Evolutionary conservation across 768 basidiomycete genomes (phyloP), one percentile per base, ranked within the genome.

Genomic region (Pisolithus microcarpus): DNA sequence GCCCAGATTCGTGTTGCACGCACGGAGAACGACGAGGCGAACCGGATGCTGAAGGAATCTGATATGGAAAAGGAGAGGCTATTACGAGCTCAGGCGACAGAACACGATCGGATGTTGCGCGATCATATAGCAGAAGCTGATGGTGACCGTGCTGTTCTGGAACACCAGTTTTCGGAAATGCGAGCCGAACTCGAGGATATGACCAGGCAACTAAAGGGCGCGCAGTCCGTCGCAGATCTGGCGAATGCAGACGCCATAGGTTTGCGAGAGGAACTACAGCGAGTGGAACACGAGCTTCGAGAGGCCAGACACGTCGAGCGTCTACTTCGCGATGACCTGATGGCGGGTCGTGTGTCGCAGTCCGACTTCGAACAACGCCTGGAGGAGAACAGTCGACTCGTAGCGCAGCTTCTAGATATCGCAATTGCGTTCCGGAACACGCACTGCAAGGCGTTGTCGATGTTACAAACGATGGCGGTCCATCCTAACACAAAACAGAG

Each of bases 101-200:
- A 77, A 60, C 75, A 82, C 50, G 82, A 85, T 52, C 70, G 78
- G 31, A 66, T 75, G 40, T 81, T 96, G 55, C 80, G 91, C 1
- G 92, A 96, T 63, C 88, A 93, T 59, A 85, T 87, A 49, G 87
- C 87, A 3, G 94, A 98, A 66, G 89, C 92, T 13, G 91, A 96
- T 60, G 89, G 92, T 1, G 93, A 97, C 65, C 80, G 91, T 7
- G 92, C 93, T 0, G 91, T 95, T 13, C 73, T 96, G 43, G 92
- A 96, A 67, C 83, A 93, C 46, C 87, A 92, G 65, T 84, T 87
- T 63, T 81, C 78, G 38, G 87, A 89, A 62, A 70, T 89, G 36
- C 77, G 78, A 56, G 80, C 80, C 1, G 73, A 75, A 7, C 68
- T 85, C 45, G 87, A 85, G 50, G 73, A 76, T 51, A 72, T 76